Evolutionary conservation across 116 monocot genomes (phyloP).

Genomic region (Phalaenopsis hybrid): DNA sequence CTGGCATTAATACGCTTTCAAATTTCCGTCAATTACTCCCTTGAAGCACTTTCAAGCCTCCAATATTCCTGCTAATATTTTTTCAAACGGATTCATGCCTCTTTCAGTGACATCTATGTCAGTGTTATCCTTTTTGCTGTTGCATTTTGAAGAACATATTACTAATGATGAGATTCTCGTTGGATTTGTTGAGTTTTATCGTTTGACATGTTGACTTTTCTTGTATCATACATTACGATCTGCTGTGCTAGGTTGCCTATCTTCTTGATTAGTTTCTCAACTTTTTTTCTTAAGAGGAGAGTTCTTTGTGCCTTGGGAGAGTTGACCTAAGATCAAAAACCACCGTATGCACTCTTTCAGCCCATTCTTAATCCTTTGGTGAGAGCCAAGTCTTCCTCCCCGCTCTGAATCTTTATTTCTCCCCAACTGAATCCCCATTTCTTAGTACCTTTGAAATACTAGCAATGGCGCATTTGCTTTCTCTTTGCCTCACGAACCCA

Average conservation of each 20-base stretch:
- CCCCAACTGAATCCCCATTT: neutral
- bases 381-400: neutral
- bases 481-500: neutral
- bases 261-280: neutral
- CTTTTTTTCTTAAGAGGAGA: neutral
- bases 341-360: neutral
- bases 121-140: neutral
- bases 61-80: neutral
- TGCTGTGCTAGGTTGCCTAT: neutral
- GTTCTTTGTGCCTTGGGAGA: neutral
- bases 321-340: neutral
- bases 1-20: neutral
- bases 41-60: neutral
- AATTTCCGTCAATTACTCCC: neutral
- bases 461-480: neutral
- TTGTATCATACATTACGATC: neutral
- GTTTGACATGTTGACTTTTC: neutral
- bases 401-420: neutral
- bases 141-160: neutral
- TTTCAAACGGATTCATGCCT: neutral
- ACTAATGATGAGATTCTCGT: neutral
- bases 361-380: neutral
- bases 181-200: neutral
- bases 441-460: too few species aligned
- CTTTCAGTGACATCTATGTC: neutral